phyloP scores from a whole-genome alignment of 2,329 filamentous ascomycete genomes.

The Penicillium sp. region DNA sequence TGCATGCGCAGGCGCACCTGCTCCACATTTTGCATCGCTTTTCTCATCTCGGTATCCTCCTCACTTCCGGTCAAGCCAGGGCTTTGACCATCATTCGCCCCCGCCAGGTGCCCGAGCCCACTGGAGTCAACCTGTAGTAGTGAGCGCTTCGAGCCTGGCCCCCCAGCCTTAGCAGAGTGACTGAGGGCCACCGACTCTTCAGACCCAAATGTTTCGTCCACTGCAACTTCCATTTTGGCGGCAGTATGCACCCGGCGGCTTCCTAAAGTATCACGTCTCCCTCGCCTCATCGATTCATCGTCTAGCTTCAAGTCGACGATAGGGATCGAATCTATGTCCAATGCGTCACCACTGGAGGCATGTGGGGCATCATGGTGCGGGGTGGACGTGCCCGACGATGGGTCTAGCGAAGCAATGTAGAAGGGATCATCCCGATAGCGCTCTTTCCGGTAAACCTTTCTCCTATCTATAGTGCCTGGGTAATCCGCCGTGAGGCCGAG shows the following conservation, averaged over 20 bases:
- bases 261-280: slow-evolving; percentile 25
- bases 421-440: slow-evolving; percentile 92
- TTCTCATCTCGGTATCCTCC: slow-evolving; percentile 85
- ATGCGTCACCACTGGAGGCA: slow-evolving; percentile 70
- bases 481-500: slow-evolving; percentile 57
- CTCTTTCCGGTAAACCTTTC: slow-evolving; percentile 75
- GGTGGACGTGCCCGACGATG: slow-evolving; percentile 64
- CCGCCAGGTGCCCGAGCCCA: slow-evolving; percentile 69
- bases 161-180: slow-evolving; percentile 32
- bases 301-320: slow-evolving; percentile 89
- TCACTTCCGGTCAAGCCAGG: slow-evolving; percentile 51
- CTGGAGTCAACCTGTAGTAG: slow-evolving; percentile 87
- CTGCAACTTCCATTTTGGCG: slow-evolving; percentile 65
- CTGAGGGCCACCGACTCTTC: slow-evolving; percentile 44
- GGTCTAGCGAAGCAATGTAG: slow-evolving; percentile 68
- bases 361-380: slow-evolving; percentile 73
- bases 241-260: slow-evolving; percentile 47
- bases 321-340: slow-evolving; percentile 93
- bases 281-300: slow-evolving; percentile 36
- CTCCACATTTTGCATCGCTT: slow-evolving; percentile 87
- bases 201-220: slow-evolving; percentile 68
- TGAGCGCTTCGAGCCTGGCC: slow-evolving; percentile 56
- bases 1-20: slow-evolving; percentile 81
- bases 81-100: slow-evolving; percentile 45
- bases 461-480: slow-evolving; percentile 69